Base-by-base conservation (phyloP, 1,284 basidiomycete species). In the Cryptococcus sp. region DNA sequence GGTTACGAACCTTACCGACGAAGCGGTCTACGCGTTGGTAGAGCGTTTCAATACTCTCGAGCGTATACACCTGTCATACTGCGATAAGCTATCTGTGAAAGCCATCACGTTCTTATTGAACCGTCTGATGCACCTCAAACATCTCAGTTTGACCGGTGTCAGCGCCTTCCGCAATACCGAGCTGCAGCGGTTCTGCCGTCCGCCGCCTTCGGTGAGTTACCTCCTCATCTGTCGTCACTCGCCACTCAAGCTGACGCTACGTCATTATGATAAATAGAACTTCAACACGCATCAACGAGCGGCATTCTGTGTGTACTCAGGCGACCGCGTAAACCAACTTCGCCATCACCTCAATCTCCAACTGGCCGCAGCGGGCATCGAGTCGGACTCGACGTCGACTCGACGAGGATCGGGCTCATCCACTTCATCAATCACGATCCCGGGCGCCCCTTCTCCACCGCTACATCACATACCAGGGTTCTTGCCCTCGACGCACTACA, bases 221-320 rank as follows among this genome's bases (percentile, higher is more conserved):
- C 25, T 20, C 7, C 54, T 46, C 40, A 13, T 23, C 13, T 30
- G 46, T 50, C 38, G n/a, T 5, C 8, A n/a, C 5, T 39, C 20
- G 22, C 19, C 23, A 42, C 15, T 2, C 20, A 20, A 15, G 23
- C 35, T 52, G 49, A 20, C 47, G n/a, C 30, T 48, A 25, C 25
- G 25, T 25, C 3, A 25, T 25, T 6, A 22, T n/a, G 42, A 49
- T 22, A 4, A 4, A 23, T 64, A 94, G 90, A 91, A 93, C 57
- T 99, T 97, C 77, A 98, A 91, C 72, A 83, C 88, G 30, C 89
- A 88, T 54, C 96, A 99, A 76, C 86, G 92, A 50, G 82, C 86
- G n/a, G 86, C 91, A 2, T 99, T 99, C 75, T 99, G 96, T 76
- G 96, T 99, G 13, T 99, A 93, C 79, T 95, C 93, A 5, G 93